Base-by-base conservation (phyloP, 2,329 filamentous ascomycete genomes). In the Nigrospora osmanthi region DNA sequence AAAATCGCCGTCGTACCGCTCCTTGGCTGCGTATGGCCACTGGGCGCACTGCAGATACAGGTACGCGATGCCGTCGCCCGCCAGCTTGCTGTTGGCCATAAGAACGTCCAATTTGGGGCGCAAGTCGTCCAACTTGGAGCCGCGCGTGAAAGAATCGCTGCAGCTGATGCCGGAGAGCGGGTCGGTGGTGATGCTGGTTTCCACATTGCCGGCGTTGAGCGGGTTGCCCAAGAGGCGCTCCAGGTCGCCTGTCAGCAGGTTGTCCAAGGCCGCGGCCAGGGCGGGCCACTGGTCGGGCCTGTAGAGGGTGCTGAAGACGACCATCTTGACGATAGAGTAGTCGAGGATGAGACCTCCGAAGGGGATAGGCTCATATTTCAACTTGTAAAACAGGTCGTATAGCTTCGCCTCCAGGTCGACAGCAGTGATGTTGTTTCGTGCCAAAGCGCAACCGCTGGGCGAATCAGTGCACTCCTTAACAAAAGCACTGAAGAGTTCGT, bases 351-450 rank as follows among this genome's bases (percentile, higher is more conserved):
- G 34, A 38, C 43, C 45, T 4, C 50, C 47, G 23, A 57, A 16
- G 2, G 56, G 42, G 17, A 64, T 38, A 3, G 63, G 62, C 6
- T 53, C 47, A 32, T 48, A 48, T 37, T 58, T 62, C 42, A 64
- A 38, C 7, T 41, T 42, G 2, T 64, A 55, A 32, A 63, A 49
- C 1, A 60, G 44, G 7, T 52, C 49, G 47, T 53, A 58, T 28
- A 58, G 40, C 47, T 75, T 69, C 7, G 64, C 63, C 38, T 70
- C 67, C 12, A 72, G 70, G 32, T 67, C 64, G 1, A 50, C 58
- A 1, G 54, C 58, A 0, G 62, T 64, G 34, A 58, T 54, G 32
- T 59, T 59, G 28, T 34, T 5, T 6, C 52, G 56, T 9, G 58
- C 61, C 10, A 64, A 56, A 6, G 51, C 47, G 40, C 62, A 65